Percentiles rank a stretch among this genome's conserved stretches.
Conservation (phyloP, 306 rosid species). For the Inga laurina region DNA sequence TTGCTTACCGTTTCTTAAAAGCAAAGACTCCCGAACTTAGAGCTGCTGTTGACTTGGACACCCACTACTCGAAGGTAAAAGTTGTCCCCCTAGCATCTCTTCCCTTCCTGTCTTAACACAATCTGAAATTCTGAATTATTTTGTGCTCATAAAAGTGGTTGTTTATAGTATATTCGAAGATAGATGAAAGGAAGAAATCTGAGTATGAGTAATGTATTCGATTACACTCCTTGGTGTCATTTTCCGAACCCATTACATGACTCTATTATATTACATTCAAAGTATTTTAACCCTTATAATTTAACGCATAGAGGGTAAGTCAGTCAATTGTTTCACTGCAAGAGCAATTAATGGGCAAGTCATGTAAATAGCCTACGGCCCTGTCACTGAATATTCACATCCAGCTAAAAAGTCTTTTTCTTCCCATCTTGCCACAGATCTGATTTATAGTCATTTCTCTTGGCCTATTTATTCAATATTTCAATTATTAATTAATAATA, state of each 20-base stretch:
- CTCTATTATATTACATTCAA: neutral
- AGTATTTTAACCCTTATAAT: neutral
- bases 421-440: neutral
- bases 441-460: neutral
- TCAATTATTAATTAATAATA: neutral
- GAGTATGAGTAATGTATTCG: neutral
- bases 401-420: constrained; percentile 2
- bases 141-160: neutral
- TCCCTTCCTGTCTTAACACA: neutral
- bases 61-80: constrained; percentile 84
- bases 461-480: neutral
- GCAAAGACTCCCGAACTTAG: constrained; percentile 96
- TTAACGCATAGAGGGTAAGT: neutral
- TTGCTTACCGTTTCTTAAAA: constrained; percentile 82
- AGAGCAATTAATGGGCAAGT: neutral
- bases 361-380: constrained; percentile 8
- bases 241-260: neutral
- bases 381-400: constrained; percentile 1
- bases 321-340: constrained; percentile 10
- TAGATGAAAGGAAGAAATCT: neutral
- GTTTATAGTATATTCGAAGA: neutral
- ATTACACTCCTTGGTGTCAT: neutral
- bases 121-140: neutral
- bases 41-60: constrained; percentile 98
- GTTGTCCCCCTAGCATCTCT: constrained; percentile 16